phyloP scores from a whole-genome alignment of 495 filamentous ascomycete genomes.

The Staphylotrichum tortipilum region DNA sequence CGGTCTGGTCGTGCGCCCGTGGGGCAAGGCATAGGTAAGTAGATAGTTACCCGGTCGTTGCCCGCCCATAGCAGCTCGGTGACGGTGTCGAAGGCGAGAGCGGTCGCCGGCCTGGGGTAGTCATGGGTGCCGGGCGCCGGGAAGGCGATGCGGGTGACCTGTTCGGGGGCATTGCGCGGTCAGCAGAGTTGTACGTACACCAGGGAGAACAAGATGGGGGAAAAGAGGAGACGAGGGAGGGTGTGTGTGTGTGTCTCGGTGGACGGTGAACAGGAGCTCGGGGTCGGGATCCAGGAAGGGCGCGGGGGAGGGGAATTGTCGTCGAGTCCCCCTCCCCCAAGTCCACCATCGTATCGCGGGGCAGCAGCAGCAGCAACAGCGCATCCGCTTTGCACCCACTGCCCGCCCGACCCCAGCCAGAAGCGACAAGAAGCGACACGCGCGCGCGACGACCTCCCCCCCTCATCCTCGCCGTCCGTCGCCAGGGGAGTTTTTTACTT shows the following conservation, averaged over 20 bases:
- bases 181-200: background rate
- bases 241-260: background rate
- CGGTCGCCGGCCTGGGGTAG: conserved; percentile 55
- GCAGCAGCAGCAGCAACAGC: background rate
- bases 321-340: background rate
- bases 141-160: conserved; percentile 64
- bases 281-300: no score
- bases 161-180: conserved; percentile 14
- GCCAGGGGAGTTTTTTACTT: conserved; percentile 14
- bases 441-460: background rate
- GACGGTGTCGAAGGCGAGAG: conserved; percentile 75
- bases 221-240: no score
- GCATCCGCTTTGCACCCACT: background rate
- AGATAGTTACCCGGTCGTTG: conserved; percentile 68
- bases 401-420: no score
- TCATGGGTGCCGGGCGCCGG: conserved; percentile 56
- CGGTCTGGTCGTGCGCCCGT: no score
- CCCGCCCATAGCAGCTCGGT: conserved; percentile 90
- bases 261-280: background rate
- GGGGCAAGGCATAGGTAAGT: no score
- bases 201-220: background rate
- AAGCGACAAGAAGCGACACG: no score
- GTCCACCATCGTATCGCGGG: conserved; percentile 2
- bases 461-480: background rate
- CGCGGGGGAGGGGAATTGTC: no score